Percentiles rank a stretch among this genome's conserved stretches.
Evolutionary conservation across 805 yeast species (phyloP).

Genomic region (Zygosaccharomyces rouxii): DNA sequence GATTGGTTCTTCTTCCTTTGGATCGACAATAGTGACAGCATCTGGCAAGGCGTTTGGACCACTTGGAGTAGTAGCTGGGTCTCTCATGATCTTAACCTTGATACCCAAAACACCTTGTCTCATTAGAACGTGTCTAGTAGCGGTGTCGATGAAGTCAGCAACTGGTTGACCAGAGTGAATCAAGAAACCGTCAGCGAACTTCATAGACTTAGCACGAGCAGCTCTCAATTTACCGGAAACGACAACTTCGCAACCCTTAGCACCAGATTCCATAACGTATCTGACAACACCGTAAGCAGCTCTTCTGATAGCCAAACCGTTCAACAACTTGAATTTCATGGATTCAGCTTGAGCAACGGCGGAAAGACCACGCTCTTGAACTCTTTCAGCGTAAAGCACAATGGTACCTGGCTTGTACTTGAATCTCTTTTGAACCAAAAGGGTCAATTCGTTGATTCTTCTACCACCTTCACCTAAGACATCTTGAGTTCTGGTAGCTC

Average conservation of each 20-base stretch:
- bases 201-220: conserved; percentile 99
- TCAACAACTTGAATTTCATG: conserved; percentile 93
- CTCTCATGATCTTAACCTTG: conserved; percentile 99
- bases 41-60: conserved; percentile 96
- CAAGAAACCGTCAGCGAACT: conserved; percentile 99
- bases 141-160: conserved; percentile 95
- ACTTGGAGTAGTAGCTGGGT: conserved; percentile 79
- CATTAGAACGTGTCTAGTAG: conserved; percentile 98
- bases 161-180: conserved; percentile 99
- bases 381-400: conserved; percentile 96
- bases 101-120: conserved; percentile 99
- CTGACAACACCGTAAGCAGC: conserved; percentile 99
- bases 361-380: conserved; percentile 98
- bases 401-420: conserved; percentile 89
- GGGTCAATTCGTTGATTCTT: conserved; percentile 97
- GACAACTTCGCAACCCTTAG: conserved; percentile 99
- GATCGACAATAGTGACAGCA: conserved; percentile 86
- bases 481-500: conserved; percentile 98
- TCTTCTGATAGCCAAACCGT: conserved; percentile 99
- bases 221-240: conserved; percentile 99
- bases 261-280: conserved; percentile 99
- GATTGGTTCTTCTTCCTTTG: conserved; percentile 86
- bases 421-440: conserved; percentile 98
- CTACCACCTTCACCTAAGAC: conserved; percentile 99
- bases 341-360: conserved; percentile 99